Evolutionary conservation across 2,329 filamentous ascomycete species (phyloP), one percentile per base, ranked within the genome.

Genomic region (Fusarium sacchari): DNA sequence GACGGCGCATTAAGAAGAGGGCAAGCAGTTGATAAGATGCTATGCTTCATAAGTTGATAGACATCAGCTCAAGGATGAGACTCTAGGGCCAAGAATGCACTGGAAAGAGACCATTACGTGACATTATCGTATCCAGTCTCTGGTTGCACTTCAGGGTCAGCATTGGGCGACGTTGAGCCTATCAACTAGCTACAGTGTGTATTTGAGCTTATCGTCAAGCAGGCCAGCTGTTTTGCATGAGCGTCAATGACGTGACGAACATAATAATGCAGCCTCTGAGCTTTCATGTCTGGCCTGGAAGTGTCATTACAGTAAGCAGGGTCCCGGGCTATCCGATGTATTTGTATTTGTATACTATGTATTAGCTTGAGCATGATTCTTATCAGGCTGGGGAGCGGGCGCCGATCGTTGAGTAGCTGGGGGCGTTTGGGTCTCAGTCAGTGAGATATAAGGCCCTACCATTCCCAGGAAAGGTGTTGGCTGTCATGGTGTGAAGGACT

Each of bases 1-100:
- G 76, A 60, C 74, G 71, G 53, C 76, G 73, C 47, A 72, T 79
- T 32, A 59, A 67, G n/a, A 76, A 67, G 71, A 32, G 44, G 44
- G 14, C 62, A 47, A 49, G 43, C 43, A 52, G 42, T 34, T 71
- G 62, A 49, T 56, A 26, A 42, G 7, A 36, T n/a, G 40, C 28
- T 32, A 30, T 32, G 37, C 28, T 49, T 42, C 47, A 40, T 39
- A 42, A 49, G 18, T 26, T 37, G 40, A 18, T 30, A 40, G 36
- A 39, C 5, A 44, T 63, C n/a, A 26, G 24, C 49, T 37, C n/a
- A 11, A 37, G 26, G 34, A 44, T 57, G 42, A 59, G 36, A 53
- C 11, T 53, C 30, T 13, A 10, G 22, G 44, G 42, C 36, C 26
- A 34, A 34, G 30, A 34, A 30, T 20, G 49, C 36, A 44, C 26